phyloP scores from a whole-genome alignment of 2,329 filamentous ascomycete species.

The Beauveria brongniartii region DNA sequence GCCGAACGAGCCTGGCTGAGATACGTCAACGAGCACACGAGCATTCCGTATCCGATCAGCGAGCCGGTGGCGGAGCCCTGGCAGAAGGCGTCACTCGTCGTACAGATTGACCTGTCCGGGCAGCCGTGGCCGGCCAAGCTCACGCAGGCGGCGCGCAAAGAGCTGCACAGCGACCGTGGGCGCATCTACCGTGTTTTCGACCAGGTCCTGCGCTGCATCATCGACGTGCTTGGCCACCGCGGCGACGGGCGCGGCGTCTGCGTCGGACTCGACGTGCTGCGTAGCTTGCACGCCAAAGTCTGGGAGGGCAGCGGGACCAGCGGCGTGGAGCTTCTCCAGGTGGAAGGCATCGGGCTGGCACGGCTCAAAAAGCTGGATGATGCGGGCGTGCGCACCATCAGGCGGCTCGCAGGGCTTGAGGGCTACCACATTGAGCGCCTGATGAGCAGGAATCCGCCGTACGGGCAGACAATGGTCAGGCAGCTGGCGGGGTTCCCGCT shows the following conservation, averaged over 20 bases:
- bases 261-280: conserved; percentile 66
- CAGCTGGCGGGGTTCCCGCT: conserved; percentile 62
- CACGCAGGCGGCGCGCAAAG: conserved; percentile 22
- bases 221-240: conserved; percentile 29
- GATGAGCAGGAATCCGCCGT: conserved; percentile 73
- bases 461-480: conserved; percentile 62
- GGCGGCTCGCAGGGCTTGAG: conserved; percentile 59
- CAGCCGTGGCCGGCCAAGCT: conserved; percentile 51
- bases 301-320: conserved; percentile 75
- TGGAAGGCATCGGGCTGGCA: conserved; percentile 69
- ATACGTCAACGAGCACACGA: conserved; percentile 29
- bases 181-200: conserved; percentile 28
- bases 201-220: conserved; percentile 27
- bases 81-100: conserved; percentile 69
- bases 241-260: conserved; percentile 58
- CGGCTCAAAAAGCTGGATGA: conserved; percentile 65
- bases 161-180: conserved; percentile 24
- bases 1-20: conserved; percentile 28
- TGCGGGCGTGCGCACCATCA: conserved; percentile 63
- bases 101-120: conserved; percentile 62
- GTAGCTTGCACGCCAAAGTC: conserved; percentile 63
- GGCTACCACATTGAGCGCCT: conserved; percentile 67
- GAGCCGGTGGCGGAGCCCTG: conserved; percentile 46
- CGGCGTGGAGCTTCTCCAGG: conserved; percentile 72
- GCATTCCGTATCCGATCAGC: conserved; percentile 29